Conservation (phyloP, 345 rosid genomes). For the Clarkia xantiana region DNA sequence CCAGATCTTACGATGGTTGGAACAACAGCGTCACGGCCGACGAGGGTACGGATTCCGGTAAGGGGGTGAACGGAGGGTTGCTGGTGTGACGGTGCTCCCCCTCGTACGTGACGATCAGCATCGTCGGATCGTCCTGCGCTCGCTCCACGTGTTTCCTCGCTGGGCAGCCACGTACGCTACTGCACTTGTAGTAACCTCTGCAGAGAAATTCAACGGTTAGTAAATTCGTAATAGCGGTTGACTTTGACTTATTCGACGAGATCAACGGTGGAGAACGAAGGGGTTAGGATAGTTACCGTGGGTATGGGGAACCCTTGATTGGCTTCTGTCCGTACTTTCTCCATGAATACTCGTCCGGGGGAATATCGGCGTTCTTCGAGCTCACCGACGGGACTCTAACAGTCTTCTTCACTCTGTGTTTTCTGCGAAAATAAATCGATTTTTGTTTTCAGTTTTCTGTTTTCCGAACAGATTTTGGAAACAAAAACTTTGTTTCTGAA, state of each 20-base stretch:
- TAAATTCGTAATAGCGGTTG: background rate
- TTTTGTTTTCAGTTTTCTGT: conserved; percentile 17
- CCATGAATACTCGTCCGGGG: conserved; percentile 85
- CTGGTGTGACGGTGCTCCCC: conserved; percentile 68
- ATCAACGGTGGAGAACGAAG: no score
- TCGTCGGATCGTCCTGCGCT: conserved; percentile 64
- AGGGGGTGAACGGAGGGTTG: conserved; percentile 1
- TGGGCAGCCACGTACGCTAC: conserved; percentile 71
- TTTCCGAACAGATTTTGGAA: conserved; percentile 1
- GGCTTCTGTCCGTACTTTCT: conserved; percentile 98
- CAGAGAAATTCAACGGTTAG: background rate
- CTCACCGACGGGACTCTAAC: conserved; percentile 82
- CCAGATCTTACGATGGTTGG: background rate
- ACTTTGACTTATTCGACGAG: background rate
- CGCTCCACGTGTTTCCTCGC: conserved; percentile 98
- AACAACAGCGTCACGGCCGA: background rate
- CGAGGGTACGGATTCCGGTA: background rate
- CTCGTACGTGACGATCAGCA: conserved; percentile 86
- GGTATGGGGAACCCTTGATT: conserved; percentile 89
- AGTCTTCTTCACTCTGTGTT: conserved; percentile 57
- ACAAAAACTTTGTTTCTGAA: background rate
- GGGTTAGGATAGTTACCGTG: conserved; percentile 39
- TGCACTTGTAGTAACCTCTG: conserved; percentile 94
- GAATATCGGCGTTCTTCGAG: conserved; percentile 81
- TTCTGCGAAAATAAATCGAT: conserved; percentile 21